Evolutionary conservation across 2,329 filamentous ascomycete species (phyloP), one percentile per base, ranked within the genome.

Genomic region (Hymenoscyphus occultus): DNA sequence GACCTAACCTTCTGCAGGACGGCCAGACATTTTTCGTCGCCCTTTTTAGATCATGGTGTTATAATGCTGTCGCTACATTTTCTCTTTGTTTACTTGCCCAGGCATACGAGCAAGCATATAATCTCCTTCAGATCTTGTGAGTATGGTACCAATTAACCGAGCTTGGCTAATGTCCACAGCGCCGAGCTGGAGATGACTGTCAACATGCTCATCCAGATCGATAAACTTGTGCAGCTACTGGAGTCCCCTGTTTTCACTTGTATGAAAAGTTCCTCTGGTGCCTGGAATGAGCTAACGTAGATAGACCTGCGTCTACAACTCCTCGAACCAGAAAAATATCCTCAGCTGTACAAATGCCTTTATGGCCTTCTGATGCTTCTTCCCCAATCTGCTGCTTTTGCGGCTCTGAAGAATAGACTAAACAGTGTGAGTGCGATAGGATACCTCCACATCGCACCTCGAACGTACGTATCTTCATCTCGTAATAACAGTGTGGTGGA

Each of bases 151-250:
- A 54, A n/a, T 7, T 31, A 39, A 48, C 3, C 22, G 40, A 60
- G 61, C n/a, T 32, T 13, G 65, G 56, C 72, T 76, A 62, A 76
- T 75, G 58, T 76, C 57, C 22, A 31, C 58, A 96, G 92, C 78
- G 95, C 92, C 66, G 95, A 99, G 73, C 83, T 99, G 59, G 95
- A 99, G 77, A 98, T 99, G 92, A 98, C 94, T 0, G 95, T 99
- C 71, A 97, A 97, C 72, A 96, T 97, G 78, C 85, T 99, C 63
- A 99, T 99, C 56, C 96, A 99, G 76, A 97, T 99, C 71, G 95
- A 99, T 78, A 99, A 99, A 77, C 84, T 99, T 16, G 95, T 99
- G 13, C 95, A 99, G 77, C 84, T 99, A 16, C 87, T 99, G 48
- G 95, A 99, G 77, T 98, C 93, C 0, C 95, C 95, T 0, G 95